phyloP scores from a whole-genome alignment of 805 yeast species.

The Candida dendrica region DNA sequence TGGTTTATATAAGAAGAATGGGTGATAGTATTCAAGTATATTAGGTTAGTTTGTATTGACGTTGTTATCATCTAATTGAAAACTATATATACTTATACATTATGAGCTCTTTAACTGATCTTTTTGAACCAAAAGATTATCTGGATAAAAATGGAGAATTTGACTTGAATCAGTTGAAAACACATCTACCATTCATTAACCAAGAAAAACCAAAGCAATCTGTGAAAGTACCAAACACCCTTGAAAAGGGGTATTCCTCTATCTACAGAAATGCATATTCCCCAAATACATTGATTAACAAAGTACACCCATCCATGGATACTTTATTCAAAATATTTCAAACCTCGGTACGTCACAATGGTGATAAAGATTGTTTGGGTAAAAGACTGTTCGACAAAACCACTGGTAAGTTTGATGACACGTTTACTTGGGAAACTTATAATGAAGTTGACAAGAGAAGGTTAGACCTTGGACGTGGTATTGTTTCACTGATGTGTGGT shows the following conservation, averaged over 20 bases:
- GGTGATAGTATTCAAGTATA: too few relatives aligned
- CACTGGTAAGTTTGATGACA: constrained; percentile 26
- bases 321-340: constrained; percentile 36
- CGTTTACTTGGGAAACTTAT: constrained; percentile 32
- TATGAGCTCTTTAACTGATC: background rate
- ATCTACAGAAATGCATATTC: constrained; percentile 36
- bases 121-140: background rate
- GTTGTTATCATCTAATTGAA: too few relatives aligned
- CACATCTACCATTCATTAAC: background rate
- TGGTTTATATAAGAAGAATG: too few relatives aligned
- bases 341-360: constrained; percentile 28
- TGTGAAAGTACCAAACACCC: constrained; percentile 25
- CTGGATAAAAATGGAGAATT: background rate
- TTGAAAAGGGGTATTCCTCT: constrained; percentile 32
- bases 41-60: too few relatives aligned
- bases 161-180: background rate
- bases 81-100: too few relatives aligned
- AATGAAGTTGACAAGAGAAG: constrained; percentile 25
- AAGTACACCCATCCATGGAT: constrained; percentile 33
- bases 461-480: constrained; percentile 38
- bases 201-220: constrained; percentile 10
- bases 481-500: constrained; percentile 14
- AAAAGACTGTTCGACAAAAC: constrained; percentile 13
- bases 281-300: constrained; percentile 24
- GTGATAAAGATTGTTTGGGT: constrained; percentile 28